Base-by-base conservation (phyloP, 2,329 filamentous ascomycete species). In the Coniella lustricola region DNA sequence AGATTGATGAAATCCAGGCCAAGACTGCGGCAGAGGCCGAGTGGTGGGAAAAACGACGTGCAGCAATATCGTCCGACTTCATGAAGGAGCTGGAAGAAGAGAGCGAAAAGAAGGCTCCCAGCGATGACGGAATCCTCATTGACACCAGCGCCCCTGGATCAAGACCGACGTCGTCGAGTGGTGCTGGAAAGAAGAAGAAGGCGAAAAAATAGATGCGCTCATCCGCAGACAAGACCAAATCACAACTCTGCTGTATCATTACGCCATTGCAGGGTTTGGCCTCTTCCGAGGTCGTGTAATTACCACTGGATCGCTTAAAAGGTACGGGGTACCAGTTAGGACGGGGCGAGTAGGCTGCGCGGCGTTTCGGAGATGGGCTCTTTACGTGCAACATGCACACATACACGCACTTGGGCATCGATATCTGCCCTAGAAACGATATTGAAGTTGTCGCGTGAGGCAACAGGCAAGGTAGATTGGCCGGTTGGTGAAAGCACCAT, bases 11-110 rank as follows among this genome's bases (percentile, higher is more conserved):
- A 54, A 81, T 95, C 50, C 82, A 90, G 59, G 70, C 74, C 22
- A 84, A 87, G 60, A 73, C 82, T 2, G 75, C 78, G 9, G 72
- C 81, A 35, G 93, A 97, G 70, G 87, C 86, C 70, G 77, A 84
- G 61, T 95, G 90, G 89, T 98, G 93, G 93, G 87, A 89, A 64
- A 87, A 87, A 73, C 86, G 85, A 63, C 80, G 82, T 58, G 76
- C 80, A 39, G 76, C 76, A 54, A 90, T 94, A 56, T 77, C 85
- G 64, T 75, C 79, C 46, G 84, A 83, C 13, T 90, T 93, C 59
- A 84, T 94, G 79, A 88, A 86, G 67, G 90, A 96, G 71, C 73
- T 95, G 41, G 85, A 90, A 48, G 77, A 77, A 21, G 79, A 78
- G 29, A 77, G 76, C 54, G 75, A 77, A 52, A 69, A 73, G 57